Conservation (phyloP, 176 grass and related monocot species). For the Zea mays region DNA sequence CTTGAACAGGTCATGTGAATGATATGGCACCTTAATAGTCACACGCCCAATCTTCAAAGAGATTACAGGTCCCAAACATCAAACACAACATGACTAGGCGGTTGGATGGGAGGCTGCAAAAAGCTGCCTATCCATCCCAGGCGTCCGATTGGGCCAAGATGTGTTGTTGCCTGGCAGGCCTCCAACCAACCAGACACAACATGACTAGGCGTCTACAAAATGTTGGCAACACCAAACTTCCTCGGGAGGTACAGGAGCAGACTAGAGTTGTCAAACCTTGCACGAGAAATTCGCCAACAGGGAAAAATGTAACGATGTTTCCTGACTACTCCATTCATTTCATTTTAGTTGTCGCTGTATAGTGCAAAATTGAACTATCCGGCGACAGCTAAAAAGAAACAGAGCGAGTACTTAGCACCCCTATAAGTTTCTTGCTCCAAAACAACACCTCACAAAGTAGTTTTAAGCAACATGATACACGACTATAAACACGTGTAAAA, state of each 20-base stretch:
- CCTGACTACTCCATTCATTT: no score
- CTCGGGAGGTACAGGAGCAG: background rate
- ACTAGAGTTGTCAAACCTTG: background rate
- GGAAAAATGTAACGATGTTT: background rate
- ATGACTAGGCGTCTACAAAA: background rate
- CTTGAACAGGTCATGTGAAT: slow-evolving; percentile 6
- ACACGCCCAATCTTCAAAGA: slow-evolving; percentile 7
- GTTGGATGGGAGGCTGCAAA: no score
- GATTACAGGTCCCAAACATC: background rate
- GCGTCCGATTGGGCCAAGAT: no score
- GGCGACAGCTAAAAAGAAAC: no score
- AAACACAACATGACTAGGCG: no score
- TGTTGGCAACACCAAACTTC: background rate
- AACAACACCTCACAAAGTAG: slow-evolving; percentile 12
- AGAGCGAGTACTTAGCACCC: background rate
- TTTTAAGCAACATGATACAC: background rate
- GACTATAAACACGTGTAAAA: background rate
- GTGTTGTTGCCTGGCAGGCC: no score
- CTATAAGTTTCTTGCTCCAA: background rate
- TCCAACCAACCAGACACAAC: no score
- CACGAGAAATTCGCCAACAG: background rate
- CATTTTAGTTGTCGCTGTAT: no score
- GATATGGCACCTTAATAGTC: slow-evolving; percentile 7
- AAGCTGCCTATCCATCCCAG: no score
- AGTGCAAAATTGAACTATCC: no score